These are phyloP conservation scores for Monilinia laxa DNA, from an alignment of 2,329 filamentous ascomycete genomes.

Conservation along the genomic window DNA sequence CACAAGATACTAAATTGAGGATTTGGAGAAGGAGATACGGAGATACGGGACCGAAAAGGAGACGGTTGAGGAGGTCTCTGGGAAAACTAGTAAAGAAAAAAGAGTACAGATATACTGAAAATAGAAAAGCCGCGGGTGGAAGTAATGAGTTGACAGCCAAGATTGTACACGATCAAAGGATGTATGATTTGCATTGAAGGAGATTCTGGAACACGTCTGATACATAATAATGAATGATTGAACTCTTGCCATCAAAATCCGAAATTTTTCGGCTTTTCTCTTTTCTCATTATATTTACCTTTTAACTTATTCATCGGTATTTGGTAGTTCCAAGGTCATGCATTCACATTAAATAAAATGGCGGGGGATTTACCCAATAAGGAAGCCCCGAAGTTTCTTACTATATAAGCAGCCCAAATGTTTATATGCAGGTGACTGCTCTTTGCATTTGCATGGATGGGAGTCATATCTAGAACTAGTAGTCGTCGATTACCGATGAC, in stretches of 20 bases:
- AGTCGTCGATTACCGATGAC: background rate
- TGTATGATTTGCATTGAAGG: background rate
- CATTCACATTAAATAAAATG: no score
- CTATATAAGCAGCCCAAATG: background rate
- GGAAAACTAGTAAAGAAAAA: background rate
- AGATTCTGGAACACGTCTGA: background rate
- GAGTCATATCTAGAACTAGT: background rate
- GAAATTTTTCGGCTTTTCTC: background rate
- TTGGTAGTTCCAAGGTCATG: no score
- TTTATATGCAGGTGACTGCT: background rate
- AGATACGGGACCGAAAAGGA: background rate
- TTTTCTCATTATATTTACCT: background rate
- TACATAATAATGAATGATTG: background rate
- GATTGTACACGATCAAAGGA: background rate
- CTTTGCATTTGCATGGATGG: background rate
- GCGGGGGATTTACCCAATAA: background rate
- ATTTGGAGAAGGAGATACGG: conserved; percentile 14
- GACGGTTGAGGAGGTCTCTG: background rate
- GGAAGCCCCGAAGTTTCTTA: no score
- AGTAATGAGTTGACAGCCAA: conserved; percentile 8
- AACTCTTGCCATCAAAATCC: background rate
- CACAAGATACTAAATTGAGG: conserved; percentile 1
- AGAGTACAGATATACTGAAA: background rate
- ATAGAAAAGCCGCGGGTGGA: background rate
- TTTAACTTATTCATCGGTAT: no score